Percentiles rank a stretch among this genome's conserved stretches.
These are phyloP conservation scores for Chaetomium olivaceum DNA, from an alignment of 2,329 filamentous ascomycete genomes.

Conservation along the genomic window DNA sequence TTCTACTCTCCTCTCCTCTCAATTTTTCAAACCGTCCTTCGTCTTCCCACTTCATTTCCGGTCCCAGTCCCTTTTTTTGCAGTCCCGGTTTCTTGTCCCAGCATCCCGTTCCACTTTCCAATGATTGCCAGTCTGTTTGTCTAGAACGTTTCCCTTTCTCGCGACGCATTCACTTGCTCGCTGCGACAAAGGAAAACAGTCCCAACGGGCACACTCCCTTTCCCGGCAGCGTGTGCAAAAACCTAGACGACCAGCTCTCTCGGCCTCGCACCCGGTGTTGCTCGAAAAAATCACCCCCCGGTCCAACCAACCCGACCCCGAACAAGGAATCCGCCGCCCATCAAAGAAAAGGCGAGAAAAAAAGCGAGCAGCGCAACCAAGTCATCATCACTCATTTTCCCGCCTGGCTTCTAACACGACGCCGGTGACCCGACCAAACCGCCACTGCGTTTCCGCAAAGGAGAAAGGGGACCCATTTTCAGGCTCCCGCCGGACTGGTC, in stretches of 20 bases:
- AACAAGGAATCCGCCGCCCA: constrained; percentile 25
- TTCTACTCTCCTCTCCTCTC: constrained; percentile 31
- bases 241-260: constrained; percentile 13
- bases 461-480: constrained; percentile 32
- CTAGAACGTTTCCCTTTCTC: constrained; percentile 33
- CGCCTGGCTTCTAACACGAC: constrained; percentile 14
- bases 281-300: background rate
- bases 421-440: constrained; percentile 28
- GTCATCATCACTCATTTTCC: constrained; percentile 25
- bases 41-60: background rate
- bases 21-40: constrained; percentile 18
- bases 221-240: constrained; percentile 14
- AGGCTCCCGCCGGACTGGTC: constrained; percentile 37
- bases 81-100: constrained; percentile 11
- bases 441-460: constrained; percentile 31
- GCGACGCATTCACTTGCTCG: constrained; percentile 42
- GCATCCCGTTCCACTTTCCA: constrained; percentile 21
- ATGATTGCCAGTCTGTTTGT: constrained; percentile 33
- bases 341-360: constrained; percentile 27
- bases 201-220: constrained; percentile 28
- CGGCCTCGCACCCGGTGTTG: constrained; percentile 16
- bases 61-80: constrained; percentile 14
- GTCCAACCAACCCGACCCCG: constrained; percentile 2
- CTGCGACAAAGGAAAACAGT: constrained; percentile 38
- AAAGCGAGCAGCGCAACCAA: background rate